A percentile compares a stretch with the other conserved stretches of the same genome.
phyloP scores from a whole-genome alignment of 495 filamentous ascomycete genomes.

The Hypomontagnella submonticulosa region DNA sequence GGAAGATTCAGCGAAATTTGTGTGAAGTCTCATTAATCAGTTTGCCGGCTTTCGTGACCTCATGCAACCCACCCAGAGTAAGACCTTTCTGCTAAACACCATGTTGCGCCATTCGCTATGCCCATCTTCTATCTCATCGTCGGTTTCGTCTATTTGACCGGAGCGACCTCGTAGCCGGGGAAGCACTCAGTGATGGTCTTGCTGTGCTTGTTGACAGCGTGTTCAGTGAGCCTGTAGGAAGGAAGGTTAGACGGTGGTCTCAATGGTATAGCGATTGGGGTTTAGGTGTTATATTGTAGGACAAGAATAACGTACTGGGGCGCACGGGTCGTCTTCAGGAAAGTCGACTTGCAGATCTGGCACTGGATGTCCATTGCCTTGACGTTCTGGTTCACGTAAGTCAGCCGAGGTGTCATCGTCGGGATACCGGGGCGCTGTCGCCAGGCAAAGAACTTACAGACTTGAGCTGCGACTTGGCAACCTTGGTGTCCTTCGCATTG shows the following conservation, averaged over 20 bases:
- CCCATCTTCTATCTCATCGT: conserved; percentile 17
- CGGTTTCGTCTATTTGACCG: conserved; percentile 21
- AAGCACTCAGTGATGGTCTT: conserved; percentile 65
- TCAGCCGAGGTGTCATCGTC: conserved; percentile 10
- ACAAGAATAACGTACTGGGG: conserved; percentile 56
- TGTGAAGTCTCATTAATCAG: conserved; percentile 37
- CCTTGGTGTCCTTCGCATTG: conserved; percentile 59
- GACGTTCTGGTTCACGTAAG: conserved; percentile 53
- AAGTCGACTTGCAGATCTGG: conserved; percentile 65
- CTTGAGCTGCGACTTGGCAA: conserved; percentile 67
- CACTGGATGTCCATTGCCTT: conserved; percentile 68
- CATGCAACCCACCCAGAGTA: conserved; percentile 25
- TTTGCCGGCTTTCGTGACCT: conserved; percentile 13
- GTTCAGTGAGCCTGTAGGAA: conserved; percentile 57
- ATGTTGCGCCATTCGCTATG: conserved; percentile 42
- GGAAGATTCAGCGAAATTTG: conserved; percentile 21
- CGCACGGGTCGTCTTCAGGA: conserved; percentile 65
- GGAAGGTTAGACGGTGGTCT: not conserved
- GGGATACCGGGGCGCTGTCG: not conserved
- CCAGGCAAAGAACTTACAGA: conserved; percentile 50
- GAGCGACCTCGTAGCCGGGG: conserved; percentile 52
- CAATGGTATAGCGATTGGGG: not conserved
- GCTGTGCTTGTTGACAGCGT: conserved; percentile 67
- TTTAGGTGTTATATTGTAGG: not conserved
- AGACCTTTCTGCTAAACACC: conserved; percentile 35